phyloP scores from a whole-genome alignment of 2,329 filamentous ascomycete genomes.

The Apiospora phragmitis region DNA sequence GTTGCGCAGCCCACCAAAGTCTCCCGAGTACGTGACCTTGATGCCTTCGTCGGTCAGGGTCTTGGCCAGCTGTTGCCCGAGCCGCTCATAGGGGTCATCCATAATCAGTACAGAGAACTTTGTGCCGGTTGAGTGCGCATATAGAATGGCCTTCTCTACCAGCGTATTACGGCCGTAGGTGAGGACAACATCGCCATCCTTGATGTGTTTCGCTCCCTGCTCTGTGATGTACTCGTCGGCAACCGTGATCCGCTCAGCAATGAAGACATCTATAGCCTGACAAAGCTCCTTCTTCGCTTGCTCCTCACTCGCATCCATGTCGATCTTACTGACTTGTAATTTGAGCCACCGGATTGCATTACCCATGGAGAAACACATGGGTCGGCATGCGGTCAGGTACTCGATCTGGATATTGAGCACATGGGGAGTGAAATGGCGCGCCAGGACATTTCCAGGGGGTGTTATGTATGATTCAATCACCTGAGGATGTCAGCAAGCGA shows the following conservation, averaged over 20 bases:
- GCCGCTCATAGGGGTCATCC: slow-evolving; percentile 63
- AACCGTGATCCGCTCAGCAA: slow-evolving; percentile 84
- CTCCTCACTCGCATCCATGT: slow-evolving; percentile 79
- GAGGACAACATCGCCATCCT: slow-evolving; percentile 77
- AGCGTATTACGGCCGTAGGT: slow-evolving; percentile 86
- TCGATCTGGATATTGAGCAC: slow-evolving; percentile 93
- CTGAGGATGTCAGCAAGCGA: slow-evolving; percentile 40
- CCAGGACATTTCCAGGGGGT: slow-evolving; percentile 78
- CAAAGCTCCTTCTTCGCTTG: slow-evolving; percentile 79
- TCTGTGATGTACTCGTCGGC: slow-evolving; percentile 84
- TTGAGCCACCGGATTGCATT: slow-evolving; percentile 96
- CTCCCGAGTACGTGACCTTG: slow-evolving; percentile 77
- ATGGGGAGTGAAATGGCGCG: slow-evolving; percentile 88
- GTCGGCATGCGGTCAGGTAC: slow-evolving; percentile 89
- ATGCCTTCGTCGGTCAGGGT: slow-evolving; percentile 68
- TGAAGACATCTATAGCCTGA: slow-evolving; percentile 83
- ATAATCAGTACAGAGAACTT: slow-evolving; percentile 83
- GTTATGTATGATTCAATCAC: slow-evolving; percentile 93
- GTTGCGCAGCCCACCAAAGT: slow-evolving; percentile 72
- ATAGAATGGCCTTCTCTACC: slow-evolving; percentile 78
- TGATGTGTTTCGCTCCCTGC: slow-evolving; percentile 73
- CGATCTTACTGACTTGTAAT: slow-evolving; percentile 85
- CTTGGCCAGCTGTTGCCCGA: slow-evolving; percentile 63
- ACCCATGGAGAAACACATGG: slow-evolving; percentile 94
- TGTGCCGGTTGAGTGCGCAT: slow-evolving; percentile 69